Evolutionary conservation across 257 asterid species (phyloP).

Genomic region (Gardenia jasminoides): DNA sequence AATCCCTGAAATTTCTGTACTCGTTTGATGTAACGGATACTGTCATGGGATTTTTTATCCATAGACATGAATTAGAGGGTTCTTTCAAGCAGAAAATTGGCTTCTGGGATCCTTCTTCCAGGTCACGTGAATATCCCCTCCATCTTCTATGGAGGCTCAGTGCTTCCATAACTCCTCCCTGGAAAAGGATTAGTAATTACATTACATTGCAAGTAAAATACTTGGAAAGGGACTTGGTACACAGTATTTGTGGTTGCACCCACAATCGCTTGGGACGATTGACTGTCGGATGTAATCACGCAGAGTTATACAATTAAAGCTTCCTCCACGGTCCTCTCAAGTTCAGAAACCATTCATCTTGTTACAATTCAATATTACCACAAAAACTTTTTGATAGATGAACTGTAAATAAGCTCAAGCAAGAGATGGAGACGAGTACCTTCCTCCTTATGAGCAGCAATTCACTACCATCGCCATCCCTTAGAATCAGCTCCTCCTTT

Average conservation of each 20-base stretch:
- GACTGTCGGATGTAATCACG: neutral
- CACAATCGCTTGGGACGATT: neutral
- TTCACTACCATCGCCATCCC: constrained; percentile 53
- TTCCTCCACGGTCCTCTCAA: neutral
- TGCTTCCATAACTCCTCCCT: constrained; percentile 80
- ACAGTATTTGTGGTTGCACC: neutral
- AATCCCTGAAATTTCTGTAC: constrained; percentile 27
- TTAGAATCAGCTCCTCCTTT: constrained; percentile 57
- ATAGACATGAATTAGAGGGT: constrained; percentile 48
- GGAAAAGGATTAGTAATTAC: neutral
- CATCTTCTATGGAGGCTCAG: constrained; percentile 58
- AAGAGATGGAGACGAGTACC: constrained; percentile 29
- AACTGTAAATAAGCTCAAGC: neutral
- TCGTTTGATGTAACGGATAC: constrained; percentile 51
- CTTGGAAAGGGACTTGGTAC: neutral
- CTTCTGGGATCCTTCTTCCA: constrained; percentile 53
- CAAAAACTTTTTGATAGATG: neutral
- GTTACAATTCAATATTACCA: neutral
- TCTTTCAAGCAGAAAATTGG: constrained; percentile 67
- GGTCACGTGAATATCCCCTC: constrained; percentile 56
- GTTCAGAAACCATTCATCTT: neutral
- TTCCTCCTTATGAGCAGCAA: constrained; percentile 67
- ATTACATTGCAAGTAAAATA: neutral
- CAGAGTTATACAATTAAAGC: no score
- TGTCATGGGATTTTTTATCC: constrained; percentile 35